phyloP scores from a whole-genome alignment of 2,329 filamentous ascomycete genomes.

The Periconia digitata region DNA sequence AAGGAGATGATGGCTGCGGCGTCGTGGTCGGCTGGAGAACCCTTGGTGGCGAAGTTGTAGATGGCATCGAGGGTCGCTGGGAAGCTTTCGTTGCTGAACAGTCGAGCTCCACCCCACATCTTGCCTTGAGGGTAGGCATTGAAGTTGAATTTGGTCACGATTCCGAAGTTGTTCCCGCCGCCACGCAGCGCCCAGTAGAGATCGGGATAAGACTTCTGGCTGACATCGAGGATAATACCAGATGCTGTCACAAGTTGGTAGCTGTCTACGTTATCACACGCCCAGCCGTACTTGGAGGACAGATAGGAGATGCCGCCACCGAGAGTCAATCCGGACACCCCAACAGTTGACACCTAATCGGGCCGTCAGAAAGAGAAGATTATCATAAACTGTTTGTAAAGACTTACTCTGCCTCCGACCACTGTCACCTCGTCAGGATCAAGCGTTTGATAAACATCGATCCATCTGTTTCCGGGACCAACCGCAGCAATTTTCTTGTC shows the following conservation, averaged over 20 bases:
- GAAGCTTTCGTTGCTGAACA: slow-evolving; percentile 13
- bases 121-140: slow-evolving; percentile 20
- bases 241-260: slow-evolving; percentile 28
- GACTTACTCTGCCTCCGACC: slow-evolving; percentile 28
- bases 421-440: slow-evolving; percentile 24
- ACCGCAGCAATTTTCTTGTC: slow-evolving; percentile 25
- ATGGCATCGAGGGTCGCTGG: slow-evolving; percentile 26
- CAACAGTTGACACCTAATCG: slow-evolving; percentile 11
- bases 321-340: slow-evolving; percentile 10
- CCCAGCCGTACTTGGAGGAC: slow-evolving; percentile 24
- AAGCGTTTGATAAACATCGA: slow-evolving; percentile 30
- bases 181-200: slow-evolving; percentile 45
- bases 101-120: slow-evolving; percentile 32
- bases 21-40: slow-evolving; percentile 21
- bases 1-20: slow-evolving; percentile 34
- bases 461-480: slow-evolving; percentile 37
- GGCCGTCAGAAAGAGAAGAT: background rate
- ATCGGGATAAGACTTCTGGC: slow-evolving; percentile 35
- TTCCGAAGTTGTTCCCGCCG: slow-evolving; percentile 40
- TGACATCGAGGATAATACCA: slow-evolving; percentile 10
- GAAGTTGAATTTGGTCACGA: slow-evolving; percentile 34
- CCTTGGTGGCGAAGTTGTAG: slow-evolving; percentile 25
- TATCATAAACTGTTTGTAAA: background rate
- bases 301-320: slow-evolving; percentile 27
- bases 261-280: slow-evolving; percentile 29